Base-by-base conservation (phyloP, 192 early-diverging fungal genomes). In the Umbelopsis sp. region DNA sequence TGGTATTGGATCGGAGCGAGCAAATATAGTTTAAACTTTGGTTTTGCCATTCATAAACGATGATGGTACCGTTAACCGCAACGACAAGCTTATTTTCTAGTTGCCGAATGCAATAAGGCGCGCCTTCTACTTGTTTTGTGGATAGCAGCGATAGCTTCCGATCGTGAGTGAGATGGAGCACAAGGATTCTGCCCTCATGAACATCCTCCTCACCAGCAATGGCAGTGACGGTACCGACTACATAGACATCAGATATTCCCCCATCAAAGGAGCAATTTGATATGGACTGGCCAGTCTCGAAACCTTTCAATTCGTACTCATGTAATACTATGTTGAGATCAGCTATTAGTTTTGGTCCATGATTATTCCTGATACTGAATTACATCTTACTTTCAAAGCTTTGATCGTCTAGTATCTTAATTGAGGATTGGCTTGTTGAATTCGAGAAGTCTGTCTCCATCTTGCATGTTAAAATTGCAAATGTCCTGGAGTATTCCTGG, bases 221-320 rank as follows among this genome's bases (percentile, higher is more conserved):
- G n/a, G 91, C 86, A n/a, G 69, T 70, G 25, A 70, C 78, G 16
- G 95, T 95, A 15, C 92, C 95, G 46, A 93, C 75, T 16, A 90
- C 83, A 81, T 88, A 88, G 70, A 84, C 92, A 18, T 81, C 80
- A n/a, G 77, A 65, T 16, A 76, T 10, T 47, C 79, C 76, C 20
- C 76, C 72, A 44, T 75, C 74, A 66, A 89, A 87, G 45, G 71
- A 78, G 11, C 79, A 69, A 13, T 81, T 73, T 21, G 78, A 46
- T 16, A 86, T 77, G 16, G 78, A 86, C 37, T 79, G 64, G n/a
- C 78, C 77, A 13, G 73, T 25, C 66, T 87, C 84, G 41, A 74
- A 69, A 22, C 55, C 55, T n/a, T 82, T 70, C 37, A 91, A 69
- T 46, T 82, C 71, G 51, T 81, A 84, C 11, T 64, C 49, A 70